Evolutionary conservation across 768 basidiomycete genomes (phyloP), one percentile per base, ranked within the genome.

Genomic region (Podaxis mareebaensis): DNA sequence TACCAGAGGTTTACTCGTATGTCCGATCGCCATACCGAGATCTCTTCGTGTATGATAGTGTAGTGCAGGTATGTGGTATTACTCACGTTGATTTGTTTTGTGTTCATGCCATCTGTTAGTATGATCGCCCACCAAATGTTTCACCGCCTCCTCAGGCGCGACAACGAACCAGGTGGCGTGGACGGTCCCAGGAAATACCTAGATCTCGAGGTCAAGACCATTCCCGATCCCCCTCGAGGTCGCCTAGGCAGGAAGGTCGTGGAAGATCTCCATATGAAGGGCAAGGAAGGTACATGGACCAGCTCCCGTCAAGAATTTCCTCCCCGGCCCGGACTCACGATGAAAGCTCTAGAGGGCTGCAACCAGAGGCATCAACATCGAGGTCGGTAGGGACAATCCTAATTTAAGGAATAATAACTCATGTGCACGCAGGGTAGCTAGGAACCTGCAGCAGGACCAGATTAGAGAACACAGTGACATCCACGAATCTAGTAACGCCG

Each of bases 21-120:
- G 81, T 96, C 20, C 84, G 95, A 56, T 96, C 94, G 8, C 95
- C 95, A 1, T 96, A 87, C 73, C 86, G 87, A 68, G 93, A 95
- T 74, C 81, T 97, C 24, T 83, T 86, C 57, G 80, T 85, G 11
- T 98, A 96, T 71, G 95, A 98, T 72, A 81, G 81, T 13, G 81
- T 85, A 4, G 92, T 87, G 13, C 95, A 97, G 85, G 95, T 92
- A 68, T 66, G 75, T 68, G 52, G 40, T 26, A 53, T 44, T 53
- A 64, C 58, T 61, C 38, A 57, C 36, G 46, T 59, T 65, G 24
- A 46, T 58, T n/a, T 54, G 39, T 30, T 46, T 28, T 48, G 42
- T 61, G 60, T 66, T 58, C 62, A 69, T 33, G 67, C 63, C 53
- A 30, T 28, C 51, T 26, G 68, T 6, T 46, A 92, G 89, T 92